A percentile compares a stretch with the other conserved stretches of the same genome.
These are phyloP conservation scores for Ramaria sp. DNA, from an alignment of 768 basidiomycete genomes.

Conservation along the genomic window DNA sequence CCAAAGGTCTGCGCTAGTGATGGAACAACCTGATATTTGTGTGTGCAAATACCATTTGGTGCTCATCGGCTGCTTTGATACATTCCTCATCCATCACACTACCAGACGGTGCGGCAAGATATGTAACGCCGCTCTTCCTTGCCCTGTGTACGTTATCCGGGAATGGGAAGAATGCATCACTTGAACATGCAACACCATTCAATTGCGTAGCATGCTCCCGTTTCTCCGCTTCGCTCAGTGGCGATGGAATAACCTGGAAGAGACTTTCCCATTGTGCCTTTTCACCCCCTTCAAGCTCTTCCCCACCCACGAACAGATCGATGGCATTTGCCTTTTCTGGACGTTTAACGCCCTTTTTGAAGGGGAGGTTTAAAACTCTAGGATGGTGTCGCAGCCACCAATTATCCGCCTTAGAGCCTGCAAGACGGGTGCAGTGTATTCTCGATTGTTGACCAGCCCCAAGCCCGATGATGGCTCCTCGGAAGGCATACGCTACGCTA, in stretches of 20 bases:
- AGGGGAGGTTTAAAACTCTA: slow-evolving; percentile 82
- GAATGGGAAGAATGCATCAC: slow-evolving; percentile 99
- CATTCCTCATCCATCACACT: slow-evolving; percentile 98
- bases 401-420: slow-evolving; percentile 94
- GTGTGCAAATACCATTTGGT: slow-evolving; percentile 83
- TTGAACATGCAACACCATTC: slow-evolving; percentile 83
- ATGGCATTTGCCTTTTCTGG: slow-evolving; percentile 99
- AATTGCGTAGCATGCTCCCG: slow-evolving; percentile 63
- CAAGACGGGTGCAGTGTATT: slow-evolving; percentile 97
- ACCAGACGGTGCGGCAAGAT: slow-evolving; percentile 85
- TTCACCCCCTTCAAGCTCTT: slow-evolving; percentile 82
- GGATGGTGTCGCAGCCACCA: slow-evolving; percentile 99
- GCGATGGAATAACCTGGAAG: slow-evolving; percentile 62
- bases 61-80: slow-evolving; percentile 93
- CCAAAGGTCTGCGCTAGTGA: slow-evolving; percentile 35
- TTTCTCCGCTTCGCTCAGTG: slow-evolving; percentile 60
- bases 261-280: slow-evolving; percentile 82
- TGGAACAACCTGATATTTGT: slow-evolving; percentile 86
- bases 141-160: slow-evolving; percentile 95
- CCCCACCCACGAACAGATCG: slow-evolving; percentile 89
- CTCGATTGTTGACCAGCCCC: slow-evolving; percentile 98
- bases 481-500: slow-evolving; percentile 90
- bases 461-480: slow-evolving; percentile 87
- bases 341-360: slow-evolving; percentile 95
- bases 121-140: slow-evolving; percentile 81